phyloP scores from a whole-genome alignment of 768 basidiomycete species.

The Amanita pseudoporphyria region DNA sequence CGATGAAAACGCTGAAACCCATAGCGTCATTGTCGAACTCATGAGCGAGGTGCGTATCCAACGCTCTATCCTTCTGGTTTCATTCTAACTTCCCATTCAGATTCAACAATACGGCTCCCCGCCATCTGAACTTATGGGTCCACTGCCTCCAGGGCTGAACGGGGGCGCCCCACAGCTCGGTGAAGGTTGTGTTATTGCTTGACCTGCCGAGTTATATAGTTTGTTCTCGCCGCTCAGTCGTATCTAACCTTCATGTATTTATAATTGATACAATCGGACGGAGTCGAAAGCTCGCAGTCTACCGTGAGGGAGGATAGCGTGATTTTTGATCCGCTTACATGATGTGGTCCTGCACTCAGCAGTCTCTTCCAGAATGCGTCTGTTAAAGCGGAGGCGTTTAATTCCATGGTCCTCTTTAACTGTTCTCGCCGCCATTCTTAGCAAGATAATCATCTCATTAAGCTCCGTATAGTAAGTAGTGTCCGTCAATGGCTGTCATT shows the following conservation, averaged over 20 bases:
- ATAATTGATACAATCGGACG: not conserved
- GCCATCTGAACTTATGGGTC: constrained; percentile 76
- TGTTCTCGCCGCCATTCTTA: not conserved
- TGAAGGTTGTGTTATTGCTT: constrained; percentile 6
- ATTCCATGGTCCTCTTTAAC: not conserved
- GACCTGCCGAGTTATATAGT: not conserved
- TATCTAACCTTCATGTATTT: too few relatives aligned
- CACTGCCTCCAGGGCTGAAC: constrained; percentile 58
- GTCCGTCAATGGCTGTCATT: too few relatives aligned
- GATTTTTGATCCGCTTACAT: too few relatives aligned
- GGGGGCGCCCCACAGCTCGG: constrained; percentile 24
- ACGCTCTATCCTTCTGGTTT: not conserved
- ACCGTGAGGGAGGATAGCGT: too few relatives aligned
- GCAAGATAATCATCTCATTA: too few relatives aligned
- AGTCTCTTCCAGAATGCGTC: too few relatives aligned
- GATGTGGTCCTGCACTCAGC: too few relatives aligned
- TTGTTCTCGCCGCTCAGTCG: not conserved
- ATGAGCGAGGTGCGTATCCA: constrained; percentile 63
- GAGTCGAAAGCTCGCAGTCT: too few relatives aligned
- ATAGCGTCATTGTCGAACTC: constrained; percentile 45
- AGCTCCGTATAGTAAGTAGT: too few relatives aligned
- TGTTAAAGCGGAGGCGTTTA: not conserved
- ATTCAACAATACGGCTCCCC: constrained; percentile 76
- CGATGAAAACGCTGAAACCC: constrained; percentile 41
- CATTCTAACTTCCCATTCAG: constrained; percentile 22